Percentiles rank a stretch among this genome's conserved stretches.
phyloP scores from a whole-genome alignment of 2,329 filamentous ascomycete genomes.

The Penicillium verrucosum region DNA sequence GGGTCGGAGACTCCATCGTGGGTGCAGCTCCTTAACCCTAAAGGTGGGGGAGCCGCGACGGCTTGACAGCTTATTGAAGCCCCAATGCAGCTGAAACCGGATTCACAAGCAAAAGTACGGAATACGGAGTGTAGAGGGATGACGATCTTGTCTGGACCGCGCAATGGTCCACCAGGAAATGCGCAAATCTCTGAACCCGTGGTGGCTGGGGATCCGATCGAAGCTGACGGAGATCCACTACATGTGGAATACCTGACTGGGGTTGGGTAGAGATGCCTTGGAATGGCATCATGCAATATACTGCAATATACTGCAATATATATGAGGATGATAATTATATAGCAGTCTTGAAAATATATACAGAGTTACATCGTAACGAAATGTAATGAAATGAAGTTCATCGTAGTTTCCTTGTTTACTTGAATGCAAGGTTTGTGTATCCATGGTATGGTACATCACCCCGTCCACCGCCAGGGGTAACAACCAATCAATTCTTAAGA shows the following conservation, averaged over 20 bases:
- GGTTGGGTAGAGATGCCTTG: background rate
- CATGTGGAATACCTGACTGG: conserved; percentile 5
- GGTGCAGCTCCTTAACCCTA: conserved; percentile 10
- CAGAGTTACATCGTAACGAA: too few species aligned
- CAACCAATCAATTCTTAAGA: conserved; percentile 13
- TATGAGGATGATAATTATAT: background rate
- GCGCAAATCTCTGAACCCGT: conserved; percentile 13
- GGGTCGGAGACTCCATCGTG: conserved; percentile 4
- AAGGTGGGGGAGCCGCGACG: conserved; percentile 12
- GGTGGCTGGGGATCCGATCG: conserved; percentile 25
- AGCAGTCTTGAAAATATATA: too few species aligned
- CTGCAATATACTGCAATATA: background rate
- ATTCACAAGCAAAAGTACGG: conserved; percentile 9
- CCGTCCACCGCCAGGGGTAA: conserved; percentile 16
- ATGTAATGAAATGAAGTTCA: too few species aligned
- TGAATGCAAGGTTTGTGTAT: conserved; percentile 8
- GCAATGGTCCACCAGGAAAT: conserved; percentile 18
- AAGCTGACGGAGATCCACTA: conserved; percentile 21
- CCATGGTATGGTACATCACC: background rate
- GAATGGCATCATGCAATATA: conserved; percentile 4
- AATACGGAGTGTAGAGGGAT: conserved; percentile 9
- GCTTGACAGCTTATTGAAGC: conserved; percentile 17
- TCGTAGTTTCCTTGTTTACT: background rate
- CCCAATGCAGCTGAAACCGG: conserved; percentile 19
- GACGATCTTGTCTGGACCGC: conserved; percentile 16